Conservation (phyloP, 441 rosid species). For the Eruca vesicaria region DNA sequence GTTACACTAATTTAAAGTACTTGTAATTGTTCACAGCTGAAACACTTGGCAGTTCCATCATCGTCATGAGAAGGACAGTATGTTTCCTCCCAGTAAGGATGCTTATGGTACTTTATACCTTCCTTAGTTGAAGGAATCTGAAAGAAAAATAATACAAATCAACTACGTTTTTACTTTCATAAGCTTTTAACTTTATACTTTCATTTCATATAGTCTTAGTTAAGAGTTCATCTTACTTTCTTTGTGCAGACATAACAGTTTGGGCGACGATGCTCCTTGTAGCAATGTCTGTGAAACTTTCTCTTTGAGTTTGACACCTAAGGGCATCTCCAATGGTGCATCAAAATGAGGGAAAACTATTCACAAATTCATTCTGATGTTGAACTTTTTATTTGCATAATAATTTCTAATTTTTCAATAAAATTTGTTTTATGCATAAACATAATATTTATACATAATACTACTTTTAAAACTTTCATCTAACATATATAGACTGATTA, state of each 20-base stretch:
- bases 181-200: not conserved
- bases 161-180: not conserved
- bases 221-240: slow-evolving; percentile 40
- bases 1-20: slow-evolving; percentile 21
- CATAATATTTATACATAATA: not conserved
- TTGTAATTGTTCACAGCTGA: slow-evolving; percentile 97
- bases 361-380: too few species aligned
- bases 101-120: slow-evolving; percentile 71
- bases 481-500: too few species aligned
- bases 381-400: too few species aligned
- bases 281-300: slow-evolving; percentile 74
- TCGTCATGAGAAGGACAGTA: slow-evolving; percentile 85
- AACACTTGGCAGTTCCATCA: slow-evolving; percentile 88
- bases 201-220: not conserved
- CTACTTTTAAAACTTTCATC: too few species aligned
- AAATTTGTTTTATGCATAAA: slow-evolving; percentile 8
- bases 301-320: slow-evolving; percentile 9
- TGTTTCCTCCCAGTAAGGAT: slow-evolving; percentile 84
- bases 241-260: slow-evolving; percentile 77
- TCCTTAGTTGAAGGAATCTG: slow-evolving; percentile 73
- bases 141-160: not conserved
- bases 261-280: slow-evolving; percentile 63
- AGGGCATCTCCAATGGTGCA: not conserved
- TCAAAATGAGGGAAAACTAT: too few species aligned
- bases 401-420: too few species aligned